These are phyloP conservation scores for Arthrobotrys conoides DNA, from an alignment of 2,329 filamentous ascomycete genomes.

Conservation along the genomic window DNA sequence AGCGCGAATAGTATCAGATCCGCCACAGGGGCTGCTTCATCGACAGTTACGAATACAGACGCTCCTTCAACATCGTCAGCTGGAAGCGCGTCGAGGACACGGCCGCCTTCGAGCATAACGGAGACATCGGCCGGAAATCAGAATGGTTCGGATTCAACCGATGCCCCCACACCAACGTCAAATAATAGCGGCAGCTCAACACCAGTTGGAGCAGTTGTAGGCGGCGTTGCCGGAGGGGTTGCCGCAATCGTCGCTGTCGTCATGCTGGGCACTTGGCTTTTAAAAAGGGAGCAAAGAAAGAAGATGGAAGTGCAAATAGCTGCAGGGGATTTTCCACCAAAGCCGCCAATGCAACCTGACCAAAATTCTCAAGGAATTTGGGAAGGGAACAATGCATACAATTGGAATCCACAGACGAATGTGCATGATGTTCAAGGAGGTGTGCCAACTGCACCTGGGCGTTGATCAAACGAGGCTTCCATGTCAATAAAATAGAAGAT, in stretches of 20 bases:
- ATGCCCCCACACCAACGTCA: conserved; percentile 8
- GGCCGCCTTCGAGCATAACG: neutral
- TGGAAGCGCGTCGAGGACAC: conserved; percentile 6
- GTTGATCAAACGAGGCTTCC: conserved; percentile 15
- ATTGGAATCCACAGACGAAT: conserved; percentile 48
- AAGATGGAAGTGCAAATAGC: conserved; percentile 37
- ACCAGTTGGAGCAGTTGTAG: conserved; percentile 20
- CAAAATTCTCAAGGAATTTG: conserved; percentile 36
- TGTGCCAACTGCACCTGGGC: neutral
- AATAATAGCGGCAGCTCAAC: conserved; percentile 6
- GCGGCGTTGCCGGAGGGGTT: conserved; percentile 26
- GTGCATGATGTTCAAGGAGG: conserved; percentile 35
- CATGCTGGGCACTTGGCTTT: conserved; percentile 23
- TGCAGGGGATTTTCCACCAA: neutral
- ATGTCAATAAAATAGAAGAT: conserved; percentile 14
- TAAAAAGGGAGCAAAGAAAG: conserved; percentile 41
- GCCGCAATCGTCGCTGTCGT: conserved; percentile 22
- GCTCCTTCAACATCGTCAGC: neutral
- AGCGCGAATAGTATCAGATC: neutral
- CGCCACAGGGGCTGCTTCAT: neutral
- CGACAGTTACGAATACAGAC: neutral
- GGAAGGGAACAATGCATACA: conserved; percentile 39
- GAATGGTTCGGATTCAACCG: conserved; percentile 2
- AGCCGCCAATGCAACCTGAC: conserved; percentile 6
- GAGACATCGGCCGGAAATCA: conserved; percentile 12